Conservation (phyloP, 768 basidiomycete genomes). For the Suillus ampliporus region DNA sequence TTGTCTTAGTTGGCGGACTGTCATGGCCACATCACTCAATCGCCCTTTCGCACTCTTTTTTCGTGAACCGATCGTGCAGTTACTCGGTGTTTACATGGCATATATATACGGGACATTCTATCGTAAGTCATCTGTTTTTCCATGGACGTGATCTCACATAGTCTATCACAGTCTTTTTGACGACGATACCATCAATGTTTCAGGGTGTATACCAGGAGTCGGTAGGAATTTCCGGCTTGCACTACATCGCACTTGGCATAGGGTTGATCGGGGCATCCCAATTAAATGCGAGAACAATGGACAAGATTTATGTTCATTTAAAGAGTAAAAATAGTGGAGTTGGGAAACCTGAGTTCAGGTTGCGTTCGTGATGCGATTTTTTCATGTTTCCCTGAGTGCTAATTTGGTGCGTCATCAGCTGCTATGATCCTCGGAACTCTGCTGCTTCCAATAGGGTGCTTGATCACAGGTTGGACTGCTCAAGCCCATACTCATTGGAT, state of each 20-base stretch:
- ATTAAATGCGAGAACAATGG: constrained; percentile 60
- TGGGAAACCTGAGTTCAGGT: constrained; percentile 59
- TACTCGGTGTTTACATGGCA: constrained; percentile 71
- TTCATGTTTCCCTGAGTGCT: not conserved
- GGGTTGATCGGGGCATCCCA: constrained; percentile 61
- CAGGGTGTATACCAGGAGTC: constrained; percentile 55
- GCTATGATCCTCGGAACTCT: constrained; percentile 64
- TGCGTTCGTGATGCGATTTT: constrained; percentile 41
- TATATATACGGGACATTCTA: constrained; percentile 70
- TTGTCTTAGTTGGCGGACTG: constrained; percentile 52
- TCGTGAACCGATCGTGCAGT: constrained; percentile 64
- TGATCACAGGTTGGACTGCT: constrained; percentile 76
- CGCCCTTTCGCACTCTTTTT: constrained; percentile 73
- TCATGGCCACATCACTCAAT: constrained; percentile 58
- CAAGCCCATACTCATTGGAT: constrained; percentile 69
- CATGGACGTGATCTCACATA: not conserved
- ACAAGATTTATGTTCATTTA: constrained; percentile 57
- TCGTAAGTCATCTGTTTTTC: constrained; percentile 40
- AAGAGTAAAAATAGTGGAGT: constrained; percentile 57
- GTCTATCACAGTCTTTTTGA: constrained; percentile 61
- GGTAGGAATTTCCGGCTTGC: constrained; percentile 19
- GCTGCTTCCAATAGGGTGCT: constrained; percentile 67
- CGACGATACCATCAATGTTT: constrained; percentile 67
- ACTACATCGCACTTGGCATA: constrained; percentile 70
- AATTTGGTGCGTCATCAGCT: constrained; percentile 41